Base-by-base conservation (phyloP, 2,329 filamentous ascomycete species). In the Paramyrothecium sp. region DNA sequence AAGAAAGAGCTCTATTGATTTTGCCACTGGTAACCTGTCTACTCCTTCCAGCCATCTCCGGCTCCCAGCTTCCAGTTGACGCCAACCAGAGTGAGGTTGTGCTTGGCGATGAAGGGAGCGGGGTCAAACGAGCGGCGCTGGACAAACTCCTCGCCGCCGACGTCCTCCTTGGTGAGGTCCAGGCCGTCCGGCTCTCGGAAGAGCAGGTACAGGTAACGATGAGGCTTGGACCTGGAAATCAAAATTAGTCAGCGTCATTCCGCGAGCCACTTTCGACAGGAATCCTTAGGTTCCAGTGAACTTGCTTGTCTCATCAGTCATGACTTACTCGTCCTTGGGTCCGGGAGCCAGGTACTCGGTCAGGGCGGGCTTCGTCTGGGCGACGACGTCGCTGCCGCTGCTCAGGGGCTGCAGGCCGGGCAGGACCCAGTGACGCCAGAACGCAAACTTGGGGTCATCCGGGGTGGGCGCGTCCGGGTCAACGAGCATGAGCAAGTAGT, bases 381-480 rank as follows among this genome's bases (percentile, higher is more conserved):
- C 67, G 5, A 67, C 67, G 2, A 63, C 61, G 2, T 56, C 63
- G 12, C 60, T 61, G 1, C 61, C 63, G 2, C 56, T 61, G 23
- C 61, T 56, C 48, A 66, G 44, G 2, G 76, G 71, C 56, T 70
- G 71, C 53, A 80, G 50, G 0, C 77, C 76, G 3, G 73, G 67
- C 1, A 82, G 65, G 23, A 84, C 73, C 78, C 79, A 84, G 62
- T 84, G 81, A 20, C 81, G 71, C 80, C 81, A 84, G 63, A 80
- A 83, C 0, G 80, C 78, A 63, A 81, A 83, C 62, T 80, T 82
- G 7, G 79, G 80, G 53, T 84, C 78, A 38, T 81, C 78, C 0
- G 81, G 82, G 0, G 80, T 83, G 0, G 82, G 82, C 20, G 81
- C 81, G 58, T 84, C 82, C 0, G 81, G 81, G 56, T 84, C 82